A percentile compares a stretch with the other conserved stretches of the same genome.
Conservation (phyloP, 176 grass and related monocot genomes). For the Zea mays region DNA sequence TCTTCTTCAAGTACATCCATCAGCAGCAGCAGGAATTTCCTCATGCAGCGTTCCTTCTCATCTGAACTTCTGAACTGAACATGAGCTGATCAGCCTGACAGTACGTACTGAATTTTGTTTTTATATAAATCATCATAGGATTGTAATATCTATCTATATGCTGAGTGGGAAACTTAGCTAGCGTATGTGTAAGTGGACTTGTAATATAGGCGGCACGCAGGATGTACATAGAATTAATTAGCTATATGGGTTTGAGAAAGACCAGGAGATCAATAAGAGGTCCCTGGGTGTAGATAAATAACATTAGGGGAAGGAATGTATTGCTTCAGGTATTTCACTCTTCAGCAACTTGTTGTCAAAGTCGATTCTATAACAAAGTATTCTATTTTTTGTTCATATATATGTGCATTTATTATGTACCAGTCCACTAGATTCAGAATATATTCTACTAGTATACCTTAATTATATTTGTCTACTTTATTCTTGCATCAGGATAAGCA, state of each 20-base stretch:
- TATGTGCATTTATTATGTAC: background rate
- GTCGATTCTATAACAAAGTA: background rate
- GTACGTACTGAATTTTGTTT: constrained; percentile 35
- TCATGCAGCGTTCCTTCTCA: background rate
- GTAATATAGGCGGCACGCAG: constrained; percentile 1
- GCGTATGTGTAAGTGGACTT: constrained; percentile 19
- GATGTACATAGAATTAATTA: constrained; percentile 45
- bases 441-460: constrained; percentile 26
- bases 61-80: background rate
- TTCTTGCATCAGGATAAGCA: background rate
- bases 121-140: constrained; percentile 47
- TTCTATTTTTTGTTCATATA: background rate
- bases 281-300: constrained; percentile 37
- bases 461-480: constrained; percentile 1
- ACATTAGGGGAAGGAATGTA: constrained; percentile 20
- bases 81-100: constrained; percentile 29
- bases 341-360: constrained; percentile 17
- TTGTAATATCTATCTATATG: background rate
- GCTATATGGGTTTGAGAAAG: constrained; percentile 34
- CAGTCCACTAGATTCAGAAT: constrained; percentile 26
- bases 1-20: background rate
- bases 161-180: background rate
- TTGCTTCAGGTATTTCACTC: constrained; percentile 36
- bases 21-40: constrained; percentile 1
- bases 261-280: constrained; percentile 34